These are phyloP conservation scores for Lachnellula hyalina DNA, from an alignment of 2,329 filamentous ascomycete species.

Conservation along the genomic window DNA sequence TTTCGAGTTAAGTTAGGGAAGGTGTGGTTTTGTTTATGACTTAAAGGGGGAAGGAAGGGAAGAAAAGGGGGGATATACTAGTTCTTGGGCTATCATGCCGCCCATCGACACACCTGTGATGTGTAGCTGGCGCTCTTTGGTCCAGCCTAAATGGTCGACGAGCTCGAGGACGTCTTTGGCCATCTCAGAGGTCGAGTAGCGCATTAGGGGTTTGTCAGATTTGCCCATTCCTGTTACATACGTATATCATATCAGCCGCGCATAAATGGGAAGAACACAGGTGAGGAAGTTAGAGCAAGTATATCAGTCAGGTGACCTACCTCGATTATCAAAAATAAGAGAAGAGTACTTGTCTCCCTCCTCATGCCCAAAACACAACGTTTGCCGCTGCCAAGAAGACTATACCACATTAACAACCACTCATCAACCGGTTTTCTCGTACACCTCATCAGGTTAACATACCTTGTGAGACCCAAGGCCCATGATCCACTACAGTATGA, in stretches of 20 bases:
- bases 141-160: constrained; percentile 65
- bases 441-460: not conserved
- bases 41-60: constrained; percentile 11
- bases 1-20: no score
- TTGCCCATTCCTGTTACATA: constrained; percentile 56
- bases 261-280: no score
- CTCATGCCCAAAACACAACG: constrained; percentile 72
- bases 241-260: no score
- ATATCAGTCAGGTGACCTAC: constrained; percentile 14
- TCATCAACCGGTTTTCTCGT: not conserved
- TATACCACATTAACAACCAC: constrained; percentile 20
- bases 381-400: constrained; percentile 77
- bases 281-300: not conserved
- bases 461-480: constrained; percentile 63
- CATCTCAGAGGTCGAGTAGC: constrained; percentile 83
- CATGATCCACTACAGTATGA: constrained; percentile 85
- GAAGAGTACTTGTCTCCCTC: constrained; percentile 63
- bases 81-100: constrained; percentile 87
- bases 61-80: constrained; percentile 39
- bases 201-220: constrained; percentile 68
- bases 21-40: not conserved
- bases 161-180: constrained; percentile 72
- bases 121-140: constrained; percentile 52
- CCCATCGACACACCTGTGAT: constrained; percentile 78
- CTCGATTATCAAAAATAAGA: constrained; percentile 77